Percentiles rank a stretch among this genome's conserved stretches.
phyloP scores from a whole-genome alignment of 805 yeast genomes.

The Millerozyma acaciae region DNA sequence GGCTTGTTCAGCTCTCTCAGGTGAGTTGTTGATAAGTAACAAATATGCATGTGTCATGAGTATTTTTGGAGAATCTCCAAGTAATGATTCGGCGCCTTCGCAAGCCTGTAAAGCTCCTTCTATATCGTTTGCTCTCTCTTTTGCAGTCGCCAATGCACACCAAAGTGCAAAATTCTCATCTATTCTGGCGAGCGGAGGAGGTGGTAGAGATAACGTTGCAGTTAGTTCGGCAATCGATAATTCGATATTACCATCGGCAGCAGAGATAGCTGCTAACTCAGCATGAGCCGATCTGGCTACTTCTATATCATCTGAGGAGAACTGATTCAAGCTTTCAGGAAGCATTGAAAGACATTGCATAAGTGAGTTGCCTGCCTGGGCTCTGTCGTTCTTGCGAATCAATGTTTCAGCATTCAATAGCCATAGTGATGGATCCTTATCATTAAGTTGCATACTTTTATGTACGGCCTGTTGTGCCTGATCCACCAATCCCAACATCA shows the following conservation, averaged over 20 bases:
- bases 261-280: slow-evolving; percentile 53
- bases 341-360: slow-evolving; percentile 41
- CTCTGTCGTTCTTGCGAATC: slow-evolving; percentile 38
- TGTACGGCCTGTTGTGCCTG: slow-evolving; percentile 50
- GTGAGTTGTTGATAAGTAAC: slow-evolving; percentile 21
- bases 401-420: slow-evolving; percentile 47
- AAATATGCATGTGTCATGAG: slow-evolving; percentile 49
- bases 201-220: slow-evolving; percentile 48
- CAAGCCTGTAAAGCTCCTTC: slow-evolving; percentile 48
- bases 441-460: slow-evolving; percentile 35
- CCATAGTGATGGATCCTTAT: slow-evolving; percentile 45
- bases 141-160: slow-evolving; percentile 50
- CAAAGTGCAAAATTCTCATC: slow-evolving; percentile 49
- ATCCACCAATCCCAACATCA: slow-evolving; percentile 43
- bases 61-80: slow-evolving; percentile 44
- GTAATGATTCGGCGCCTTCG: slow-evolving; percentile 42
- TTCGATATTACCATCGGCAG: slow-evolving; percentile 48
- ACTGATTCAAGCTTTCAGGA: slow-evolving; percentile 28
- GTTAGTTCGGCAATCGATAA: slow-evolving; percentile 47
- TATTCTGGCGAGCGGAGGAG: slow-evolving; percentile 41
- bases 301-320: slow-evolving; percentile 35
- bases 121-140: slow-evolving; percentile 49
- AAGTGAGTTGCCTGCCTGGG: slow-evolving; percentile 46
- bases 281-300: slow-evolving; percentile 51
- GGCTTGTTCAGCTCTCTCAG: slow-evolving; percentile 20